phyloP scores from a whole-genome alignment of 2,329 filamentous ascomycete species.

The Aspergillus udagawae region DNA sequence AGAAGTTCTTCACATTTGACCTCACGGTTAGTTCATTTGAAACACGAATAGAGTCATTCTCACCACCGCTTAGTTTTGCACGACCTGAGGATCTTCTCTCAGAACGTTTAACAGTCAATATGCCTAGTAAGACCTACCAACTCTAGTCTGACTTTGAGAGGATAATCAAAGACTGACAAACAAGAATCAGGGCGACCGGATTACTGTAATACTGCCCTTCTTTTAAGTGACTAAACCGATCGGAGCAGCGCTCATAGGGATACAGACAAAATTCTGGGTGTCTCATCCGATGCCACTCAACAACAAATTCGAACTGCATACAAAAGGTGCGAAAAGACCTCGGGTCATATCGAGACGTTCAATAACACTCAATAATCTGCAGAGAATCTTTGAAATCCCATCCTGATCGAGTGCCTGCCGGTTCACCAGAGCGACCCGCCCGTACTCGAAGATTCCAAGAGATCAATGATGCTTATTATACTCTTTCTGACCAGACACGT shows the following conservation, averaged over 20 bases:
- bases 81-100: background rate
- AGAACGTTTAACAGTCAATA: slow-evolving; percentile 1
- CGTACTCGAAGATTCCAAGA: slow-evolving; percentile 88
- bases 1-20: background rate
- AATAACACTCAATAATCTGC: slow-evolving; percentile 4
- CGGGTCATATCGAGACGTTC: slow-evolving; percentile 6
- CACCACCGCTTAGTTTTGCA: background rate
- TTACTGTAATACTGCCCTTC: slow-evolving; percentile 34
- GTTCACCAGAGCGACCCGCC: slow-evolving; percentile 74
- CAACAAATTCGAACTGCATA: slow-evolving; percentile 91
- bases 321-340: slow-evolving; percentile 62
- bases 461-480: slow-evolving; percentile 91
- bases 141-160: slow-evolving; percentile 1
- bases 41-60: background rate
- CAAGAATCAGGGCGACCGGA: slow-evolving; percentile 26
- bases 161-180: background rate
- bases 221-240: background rate
- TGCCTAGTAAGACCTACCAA: slow-evolving; percentile 21
- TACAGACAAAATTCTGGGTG: slow-evolving; percentile 68
- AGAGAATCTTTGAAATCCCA: slow-evolving; percentile 88
- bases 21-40: background rate
- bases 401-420: slow-evolving; percentile 79
- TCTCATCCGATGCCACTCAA: slow-evolving; percentile 68
- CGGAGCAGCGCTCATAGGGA: slow-evolving; percentile 3
- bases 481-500: slow-evolving; percentile 72